These are phyloP conservation scores for Amphicarpaea edgeworthii DNA, from an alignment of 306 rosid species.

Conservation along the genomic window DNA sequence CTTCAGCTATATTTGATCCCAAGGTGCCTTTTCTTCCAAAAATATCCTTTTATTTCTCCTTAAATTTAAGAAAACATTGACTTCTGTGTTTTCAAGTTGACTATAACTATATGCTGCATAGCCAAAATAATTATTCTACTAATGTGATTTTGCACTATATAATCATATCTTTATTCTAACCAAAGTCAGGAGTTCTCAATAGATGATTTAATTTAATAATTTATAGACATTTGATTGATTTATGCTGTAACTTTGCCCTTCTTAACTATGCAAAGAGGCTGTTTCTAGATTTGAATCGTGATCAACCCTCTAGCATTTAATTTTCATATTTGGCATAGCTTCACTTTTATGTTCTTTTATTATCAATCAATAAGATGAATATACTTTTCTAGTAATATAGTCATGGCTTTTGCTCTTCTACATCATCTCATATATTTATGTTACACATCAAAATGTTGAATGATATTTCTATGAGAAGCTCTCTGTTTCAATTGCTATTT, in stretches of 20 bases:
- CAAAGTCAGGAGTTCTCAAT: not conserved
- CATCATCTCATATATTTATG: too few relatives aligned
- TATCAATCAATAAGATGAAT: not conserved
- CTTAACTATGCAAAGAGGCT: not conserved
- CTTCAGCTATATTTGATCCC: slow-evolving; percentile 60
- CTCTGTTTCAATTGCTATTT: not conserved
- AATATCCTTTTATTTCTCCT: slow-evolving; percentile 18
- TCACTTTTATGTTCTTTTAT: not conserved
- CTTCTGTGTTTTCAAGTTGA: slow-evolving; percentile 31
- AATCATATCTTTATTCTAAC: slow-evolving; percentile 17
- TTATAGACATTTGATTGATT: slow-evolving; percentile 15
- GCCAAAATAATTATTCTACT: slow-evolving; percentile 1
- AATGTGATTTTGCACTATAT: not conserved
- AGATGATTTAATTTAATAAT: not conserved
- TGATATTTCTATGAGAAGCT: not conserved
- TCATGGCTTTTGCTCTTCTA: not conserved
- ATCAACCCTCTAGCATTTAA: not conserved
- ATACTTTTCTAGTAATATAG: slow-evolving; percentile 12
- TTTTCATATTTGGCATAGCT: not conserved
- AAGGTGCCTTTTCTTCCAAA: slow-evolving; percentile 58
- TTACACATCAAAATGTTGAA: too few relatives aligned
- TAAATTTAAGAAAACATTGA: not conserved
- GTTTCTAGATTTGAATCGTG: too few relatives aligned
- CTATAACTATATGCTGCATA: not conserved
- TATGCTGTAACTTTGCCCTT: not conserved